Evolutionary conservation across 768 basidiomycete species (phyloP), one percentile per base, ranked within the genome.

Genomic region (Agrocybe praecox): DNA sequence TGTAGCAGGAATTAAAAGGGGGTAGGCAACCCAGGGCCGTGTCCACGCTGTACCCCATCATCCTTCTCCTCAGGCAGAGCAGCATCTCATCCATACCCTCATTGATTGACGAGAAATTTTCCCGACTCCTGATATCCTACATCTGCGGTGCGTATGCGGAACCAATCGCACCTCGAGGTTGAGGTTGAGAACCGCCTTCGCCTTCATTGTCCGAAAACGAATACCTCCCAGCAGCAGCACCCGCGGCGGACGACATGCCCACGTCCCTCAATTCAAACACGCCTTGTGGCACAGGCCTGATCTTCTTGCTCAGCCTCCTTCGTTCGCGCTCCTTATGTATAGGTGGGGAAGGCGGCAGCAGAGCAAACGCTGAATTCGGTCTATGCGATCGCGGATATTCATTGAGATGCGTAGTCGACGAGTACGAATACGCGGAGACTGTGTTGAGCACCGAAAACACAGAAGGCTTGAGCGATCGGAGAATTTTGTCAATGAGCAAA

Each of bases 221-320:
- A 23, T 12, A 49, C n/a, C 23, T 22, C 40, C 49, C 22, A 24
- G 36, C 29, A 19, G 7, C 22, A 24, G 14, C 42, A 22, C n/a
- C n/a, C n/a, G n/a, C n/a, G n/a, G n/a, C n/a, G n/a, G 22, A 18
- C 15, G 34, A 50, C 58, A 19, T 26, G 19, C 14, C 15, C 17
- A 47, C 45, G 9, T 55, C 52, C 23, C 40, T 44, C 17, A 61
- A 22, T 36, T 57, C 60, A 21, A 50, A 57, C n/a, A 57, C 56
- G 6, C 56, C 60, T 32, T 47, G 29, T 1, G 74, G 69, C 2
- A 74, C 77, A 6, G 89, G 89, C 8, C 90, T 79, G n/a, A 87
- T 89, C 72, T 92, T 92, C 75, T 92, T 92, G 47, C 89, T 75
- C 46, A 92, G 70, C 36, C 91, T 74, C 17, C 90, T 71, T 29